phyloP scores from a whole-genome alignment of 2,329 filamentous ascomycete species.

The Xylaria sp. region DNA sequence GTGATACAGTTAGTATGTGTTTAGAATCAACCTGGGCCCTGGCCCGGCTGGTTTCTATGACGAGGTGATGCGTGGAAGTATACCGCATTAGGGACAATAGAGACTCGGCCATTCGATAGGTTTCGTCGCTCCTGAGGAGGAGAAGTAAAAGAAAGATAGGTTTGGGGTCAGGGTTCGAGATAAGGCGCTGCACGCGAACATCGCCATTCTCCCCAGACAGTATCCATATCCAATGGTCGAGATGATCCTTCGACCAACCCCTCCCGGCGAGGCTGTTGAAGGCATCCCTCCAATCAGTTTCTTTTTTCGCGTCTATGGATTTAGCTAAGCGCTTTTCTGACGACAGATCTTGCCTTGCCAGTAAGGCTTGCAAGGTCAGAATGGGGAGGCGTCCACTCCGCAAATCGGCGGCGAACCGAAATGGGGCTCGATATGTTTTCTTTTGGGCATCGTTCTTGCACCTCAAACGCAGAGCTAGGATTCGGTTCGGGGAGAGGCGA shows the following conservation, averaged over 20 bases:
- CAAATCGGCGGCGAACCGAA: constrained; percentile 24
- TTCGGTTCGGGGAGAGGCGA: constrained; percentile 32
- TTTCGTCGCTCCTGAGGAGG: constrained; percentile 44
- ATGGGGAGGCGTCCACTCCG: constrained; percentile 39
- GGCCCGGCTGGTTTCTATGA: not conserved
- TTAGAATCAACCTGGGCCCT: not conserved
- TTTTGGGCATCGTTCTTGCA: constrained; percentile 29
- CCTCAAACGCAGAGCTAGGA: constrained; percentile 36
- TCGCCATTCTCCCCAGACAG: constrained; percentile 45
- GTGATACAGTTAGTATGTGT: constrained; percentile 22
- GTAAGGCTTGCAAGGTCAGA: constrained; percentile 35
- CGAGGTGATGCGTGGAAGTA: constrained; percentile 33
- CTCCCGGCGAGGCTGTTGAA: constrained; percentile 41
- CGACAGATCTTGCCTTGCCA: constrained; percentile 33
- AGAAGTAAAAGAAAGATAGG: constrained; percentile 49
- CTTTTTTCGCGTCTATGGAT: constrained; percentile 26
- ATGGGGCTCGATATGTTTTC: constrained; percentile 22
- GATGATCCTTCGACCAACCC: constrained; percentile 43
- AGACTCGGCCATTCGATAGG: constrained; percentile 40
- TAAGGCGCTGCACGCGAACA: constrained; percentile 44
- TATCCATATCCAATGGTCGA: constrained; percentile 51
- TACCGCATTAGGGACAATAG: constrained; percentile 44
- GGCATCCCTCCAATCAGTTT: constrained; percentile 40
- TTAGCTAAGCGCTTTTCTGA: constrained; percentile 27
- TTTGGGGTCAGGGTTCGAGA: constrained; percentile 42